phyloP scores from a whole-genome alignment of 805 yeast genomes.

The Naumovozyma baii region DNA sequence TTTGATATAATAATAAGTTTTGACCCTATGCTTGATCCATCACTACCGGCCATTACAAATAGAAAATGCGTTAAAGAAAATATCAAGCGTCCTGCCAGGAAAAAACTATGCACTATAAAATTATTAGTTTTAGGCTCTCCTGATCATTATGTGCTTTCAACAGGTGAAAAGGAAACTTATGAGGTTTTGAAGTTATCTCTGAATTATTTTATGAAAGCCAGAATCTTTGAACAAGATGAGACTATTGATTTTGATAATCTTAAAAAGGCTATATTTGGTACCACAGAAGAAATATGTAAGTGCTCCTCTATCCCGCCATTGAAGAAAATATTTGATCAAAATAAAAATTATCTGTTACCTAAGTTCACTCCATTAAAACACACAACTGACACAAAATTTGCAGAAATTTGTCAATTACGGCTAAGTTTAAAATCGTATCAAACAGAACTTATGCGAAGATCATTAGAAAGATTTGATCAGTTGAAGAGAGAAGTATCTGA shows the following conservation, averaged over 20 bases:
- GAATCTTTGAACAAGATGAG: constrained; percentile 2
- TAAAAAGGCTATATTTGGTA: background rate
- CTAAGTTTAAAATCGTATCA: constrained; percentile 29
- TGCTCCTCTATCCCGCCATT: background rate
- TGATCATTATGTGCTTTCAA: constrained; percentile 30
- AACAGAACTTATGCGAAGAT: constrained; percentile 29
- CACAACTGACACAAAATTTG: constrained; percentile 1
- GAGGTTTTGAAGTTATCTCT: constrained; percentile 2
- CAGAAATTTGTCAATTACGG: background rate
- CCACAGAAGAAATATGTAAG: background rate
- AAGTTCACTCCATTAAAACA: constrained; percentile 6
- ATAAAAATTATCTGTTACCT: constrained; percentile 3
- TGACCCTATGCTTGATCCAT: constrained; percentile 34
- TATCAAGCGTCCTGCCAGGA: background rate
- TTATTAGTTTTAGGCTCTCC: constrained; percentile 38
- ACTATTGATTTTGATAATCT: background rate
- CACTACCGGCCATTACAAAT: constrained; percentile 24
- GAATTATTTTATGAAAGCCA: constrained; percentile 16
- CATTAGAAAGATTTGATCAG: constrained; percentile 28
- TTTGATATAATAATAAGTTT: constrained; percentile 41
- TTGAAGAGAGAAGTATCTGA: constrained; percentile 20
- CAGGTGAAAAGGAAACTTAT: constrained; percentile 7
- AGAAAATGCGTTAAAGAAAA: constrained; percentile 9
- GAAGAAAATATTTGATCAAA: background rate
- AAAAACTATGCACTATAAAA: constrained; percentile 37